phyloP scores from a whole-genome alignment of 106 monocot species.

The Dioscorea dumetorum region DNA sequence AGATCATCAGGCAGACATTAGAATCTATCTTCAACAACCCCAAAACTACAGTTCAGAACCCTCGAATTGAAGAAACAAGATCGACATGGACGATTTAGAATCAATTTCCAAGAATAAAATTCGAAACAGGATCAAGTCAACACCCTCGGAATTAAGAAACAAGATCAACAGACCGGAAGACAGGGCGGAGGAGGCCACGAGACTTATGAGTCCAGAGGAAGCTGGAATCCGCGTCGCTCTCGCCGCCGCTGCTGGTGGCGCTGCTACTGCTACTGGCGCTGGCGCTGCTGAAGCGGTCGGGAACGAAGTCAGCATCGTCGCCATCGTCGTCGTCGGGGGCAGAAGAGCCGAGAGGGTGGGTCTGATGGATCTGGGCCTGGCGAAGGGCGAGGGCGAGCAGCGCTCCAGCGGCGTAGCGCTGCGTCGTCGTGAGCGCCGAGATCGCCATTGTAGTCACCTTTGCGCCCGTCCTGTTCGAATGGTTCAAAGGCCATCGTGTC shows the following conservation, averaged over 20 bases:
- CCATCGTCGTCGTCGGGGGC: conserved; percentile 4
- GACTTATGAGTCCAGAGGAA: conserved; percentile 70
- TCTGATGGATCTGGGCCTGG: conserved; percentile 83
- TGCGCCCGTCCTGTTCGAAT: too few relatives aligned
- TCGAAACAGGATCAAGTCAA: neutral
- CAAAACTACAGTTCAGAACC: neutral
- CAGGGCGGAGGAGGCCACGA: conserved; percentile 66
- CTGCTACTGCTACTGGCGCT: conserved; percentile 4
- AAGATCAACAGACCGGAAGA: conserved; percentile 41
- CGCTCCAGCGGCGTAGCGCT: conserved; percentile 67
- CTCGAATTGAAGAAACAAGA: too few relatives aligned
- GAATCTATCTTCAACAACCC: too few relatives aligned
- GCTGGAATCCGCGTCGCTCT: conserved; percentile 1
- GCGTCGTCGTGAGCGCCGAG: conserved; percentile 48
- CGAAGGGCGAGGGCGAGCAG: conserved; percentile 75
- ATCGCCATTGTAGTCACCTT: conserved; percentile 19
- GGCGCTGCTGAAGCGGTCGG: conserved; percentile 11
- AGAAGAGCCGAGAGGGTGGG: conserved; percentile 36
- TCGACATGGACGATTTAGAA: too few relatives aligned
- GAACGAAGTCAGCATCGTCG: neutral
- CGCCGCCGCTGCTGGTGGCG: neutral
- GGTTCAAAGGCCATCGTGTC: too few relatives aligned
- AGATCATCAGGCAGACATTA: too few relatives aligned
- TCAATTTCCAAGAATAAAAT: too few relatives aligned
- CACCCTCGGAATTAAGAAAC: too few relatives aligned